Evolutionary conservation across 495 filamentous ascomycete species (phyloP).

Genomic region (Parmelia sp.): DNA sequence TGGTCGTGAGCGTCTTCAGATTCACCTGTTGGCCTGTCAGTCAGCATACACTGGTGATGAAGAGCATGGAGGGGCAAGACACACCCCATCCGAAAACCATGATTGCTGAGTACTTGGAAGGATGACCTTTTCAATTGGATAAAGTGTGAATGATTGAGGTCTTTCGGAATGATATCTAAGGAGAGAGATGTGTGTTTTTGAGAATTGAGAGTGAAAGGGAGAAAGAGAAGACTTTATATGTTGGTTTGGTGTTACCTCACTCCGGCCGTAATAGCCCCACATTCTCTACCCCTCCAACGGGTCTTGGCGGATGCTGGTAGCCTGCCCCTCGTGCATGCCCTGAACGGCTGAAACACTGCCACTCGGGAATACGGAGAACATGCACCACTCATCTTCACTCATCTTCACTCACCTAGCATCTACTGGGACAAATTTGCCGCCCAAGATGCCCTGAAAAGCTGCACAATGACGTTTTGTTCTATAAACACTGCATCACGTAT

Average conservation of each 20-base stretch:
- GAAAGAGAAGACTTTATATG: neutral
- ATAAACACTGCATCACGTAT: neutral
- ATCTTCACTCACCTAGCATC: neutral
- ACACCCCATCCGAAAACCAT: conserved; percentile 24
- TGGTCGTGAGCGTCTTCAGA: conserved; percentile 52
- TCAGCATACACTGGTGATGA: neutral
- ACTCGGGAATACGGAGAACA: neutral
- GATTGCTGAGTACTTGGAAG: conserved; percentile 10
- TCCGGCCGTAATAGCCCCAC: neutral
- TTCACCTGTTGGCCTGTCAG: conserved; percentile 32
- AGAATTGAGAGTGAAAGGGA: neutral
- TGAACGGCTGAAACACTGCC: neutral
- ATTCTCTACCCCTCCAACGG: neutral
- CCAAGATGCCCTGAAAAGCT: neutral
- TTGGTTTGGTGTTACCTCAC: neutral
- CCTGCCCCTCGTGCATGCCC: too few relatives aligned
- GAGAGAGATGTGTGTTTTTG: neutral
- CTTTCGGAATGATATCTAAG: neutral
- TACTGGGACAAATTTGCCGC: too few relatives aligned
- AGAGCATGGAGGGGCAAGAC: neutral
- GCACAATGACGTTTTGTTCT: neutral
- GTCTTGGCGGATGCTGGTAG: neutral
- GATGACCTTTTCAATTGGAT: neutral
- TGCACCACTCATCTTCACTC: conserved; percentile 2
- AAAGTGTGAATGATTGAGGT: neutral